Evolutionary conservation across 2,329 filamentous ascomycete species (phyloP).

Genomic region (Monilinia laxa): DNA sequence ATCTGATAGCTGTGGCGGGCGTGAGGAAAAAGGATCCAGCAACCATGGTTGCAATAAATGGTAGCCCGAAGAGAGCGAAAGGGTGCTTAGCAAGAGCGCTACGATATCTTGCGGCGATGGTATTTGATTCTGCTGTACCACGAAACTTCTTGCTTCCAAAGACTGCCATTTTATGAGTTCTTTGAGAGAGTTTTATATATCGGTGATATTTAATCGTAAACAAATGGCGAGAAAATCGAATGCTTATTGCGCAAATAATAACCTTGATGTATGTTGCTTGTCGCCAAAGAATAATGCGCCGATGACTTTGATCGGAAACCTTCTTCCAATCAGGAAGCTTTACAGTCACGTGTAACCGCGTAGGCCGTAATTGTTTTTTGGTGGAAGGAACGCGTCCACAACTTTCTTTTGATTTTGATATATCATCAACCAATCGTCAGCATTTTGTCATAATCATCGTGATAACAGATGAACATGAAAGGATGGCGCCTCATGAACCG

Average conservation of each 20-base stretch:
- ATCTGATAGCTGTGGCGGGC: constrained; percentile 87
- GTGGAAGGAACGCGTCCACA: constrained; percentile 16
- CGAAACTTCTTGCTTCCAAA: constrained; percentile 74
- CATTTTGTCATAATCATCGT: too few relatives aligned
- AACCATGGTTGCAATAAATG: constrained; percentile 87
- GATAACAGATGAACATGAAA: constrained; percentile 29
- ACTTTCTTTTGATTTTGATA: neutral
- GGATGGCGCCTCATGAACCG: constrained; percentile 30
- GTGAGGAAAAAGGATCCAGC: constrained; percentile 92
- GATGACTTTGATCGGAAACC: neutral
- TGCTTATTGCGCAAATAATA: neutral
- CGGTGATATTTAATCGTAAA: neutral
- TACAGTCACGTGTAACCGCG: neutral
- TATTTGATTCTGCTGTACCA: constrained; percentile 62
- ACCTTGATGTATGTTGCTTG: neutral
- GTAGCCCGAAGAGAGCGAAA: constrained; percentile 89
- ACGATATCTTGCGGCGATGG: constrained; percentile 75
- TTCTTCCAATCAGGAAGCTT: neutral
- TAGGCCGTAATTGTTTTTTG: neutral
- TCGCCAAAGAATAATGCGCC: neutral
- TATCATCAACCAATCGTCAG: constrained; percentile 3
- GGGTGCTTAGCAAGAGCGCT: constrained; percentile 72
- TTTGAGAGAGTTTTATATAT: too few relatives aligned
- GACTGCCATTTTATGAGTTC: constrained; percentile 49
- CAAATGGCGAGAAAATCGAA: neutral